These are phyloP conservation scores for Beverwykella pulmonaria DNA, from an alignment of 495 filamentous ascomycete species.

Conservation along the genomic window DNA sequence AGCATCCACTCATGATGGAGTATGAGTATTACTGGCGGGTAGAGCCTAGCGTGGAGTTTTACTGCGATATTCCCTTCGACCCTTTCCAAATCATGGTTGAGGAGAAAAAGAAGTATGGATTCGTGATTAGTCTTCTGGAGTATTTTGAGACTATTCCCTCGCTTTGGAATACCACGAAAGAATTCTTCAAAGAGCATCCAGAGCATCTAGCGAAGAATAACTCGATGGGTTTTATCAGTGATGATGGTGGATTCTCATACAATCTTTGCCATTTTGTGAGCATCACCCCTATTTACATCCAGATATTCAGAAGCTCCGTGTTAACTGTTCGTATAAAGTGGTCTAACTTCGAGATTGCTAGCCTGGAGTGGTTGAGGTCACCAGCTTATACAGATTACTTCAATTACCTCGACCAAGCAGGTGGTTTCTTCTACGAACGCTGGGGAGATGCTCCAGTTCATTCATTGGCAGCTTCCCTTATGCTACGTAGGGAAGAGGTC, in stretches of 20 bases:
- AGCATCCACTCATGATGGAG: background rate
- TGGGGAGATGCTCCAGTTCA: background rate
- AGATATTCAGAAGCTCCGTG: constrained; percentile 98
- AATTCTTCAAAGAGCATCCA: background rate
- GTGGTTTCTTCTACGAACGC: constrained; percentile 96
- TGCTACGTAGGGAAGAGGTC: background rate
- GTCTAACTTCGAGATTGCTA: constrained; percentile 98
- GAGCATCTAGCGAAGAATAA: too few relatives aligned
- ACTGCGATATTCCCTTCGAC: background rate
- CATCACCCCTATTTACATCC: constrained; percentile 46
- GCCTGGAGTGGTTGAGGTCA: constrained; percentile 88
- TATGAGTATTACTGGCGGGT: constrained; percentile 6
- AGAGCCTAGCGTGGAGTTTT: background rate
- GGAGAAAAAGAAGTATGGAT: background rate
- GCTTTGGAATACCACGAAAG: too few relatives aligned
- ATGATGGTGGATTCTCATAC: constrained; percentile 50
- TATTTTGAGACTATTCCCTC: background rate
- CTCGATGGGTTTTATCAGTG: background rate
- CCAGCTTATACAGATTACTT: constrained; percentile 96
- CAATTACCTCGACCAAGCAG: constrained; percentile 94
- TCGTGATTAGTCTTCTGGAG: background rate
- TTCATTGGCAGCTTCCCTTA: background rate
- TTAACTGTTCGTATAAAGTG: too few relatives aligned
- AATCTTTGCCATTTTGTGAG: background rate
- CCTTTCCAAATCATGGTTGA: background rate